Evolutionary conservation across 805 yeast species (phyloP).

Genomic region (Myxozyma monticola): DNA sequence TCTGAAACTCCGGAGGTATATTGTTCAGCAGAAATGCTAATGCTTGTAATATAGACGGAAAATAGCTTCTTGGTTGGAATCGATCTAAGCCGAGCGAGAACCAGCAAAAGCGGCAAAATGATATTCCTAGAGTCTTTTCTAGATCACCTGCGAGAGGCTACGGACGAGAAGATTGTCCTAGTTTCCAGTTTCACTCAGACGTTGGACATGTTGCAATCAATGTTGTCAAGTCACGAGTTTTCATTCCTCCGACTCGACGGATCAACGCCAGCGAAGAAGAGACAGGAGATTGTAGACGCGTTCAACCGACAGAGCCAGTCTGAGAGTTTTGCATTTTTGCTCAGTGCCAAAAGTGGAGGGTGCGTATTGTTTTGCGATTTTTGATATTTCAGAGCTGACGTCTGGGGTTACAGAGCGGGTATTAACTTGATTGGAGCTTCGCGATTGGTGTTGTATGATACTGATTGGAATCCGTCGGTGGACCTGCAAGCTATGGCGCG

Average conservation of each 20-base stretch:
- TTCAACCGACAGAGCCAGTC: constrained; percentile 56
- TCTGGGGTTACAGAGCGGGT: constrained; percentile 57
- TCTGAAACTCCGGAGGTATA: not conserved
- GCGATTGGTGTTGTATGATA: constrained; percentile 78
- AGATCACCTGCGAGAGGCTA: constrained; percentile 45
- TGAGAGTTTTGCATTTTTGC: constrained; percentile 60
- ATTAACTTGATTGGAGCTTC: constrained; percentile 89
- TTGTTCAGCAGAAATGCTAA: not conserved
- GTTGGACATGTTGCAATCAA: constrained; percentile 66
- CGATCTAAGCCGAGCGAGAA: constrained; percentile 9
- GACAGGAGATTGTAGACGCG: constrained; percentile 64
- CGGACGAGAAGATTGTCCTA: constrained; percentile 75
- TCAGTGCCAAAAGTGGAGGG: constrained; percentile 93
- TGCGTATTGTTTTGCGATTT: not conserved
- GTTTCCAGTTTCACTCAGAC: constrained; percentile 89
- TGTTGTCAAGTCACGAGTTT: constrained; percentile 52
- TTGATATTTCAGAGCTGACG: not conserved
- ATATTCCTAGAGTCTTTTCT: constrained; percentile 58
- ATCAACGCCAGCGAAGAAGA: constrained; percentile 62
- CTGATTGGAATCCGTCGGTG: constrained; percentile 95
- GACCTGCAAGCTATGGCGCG: constrained; percentile 96
- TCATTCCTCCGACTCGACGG: constrained; percentile 77
- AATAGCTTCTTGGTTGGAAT: constrained; percentile 8
- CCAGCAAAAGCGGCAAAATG: constrained; percentile 59
- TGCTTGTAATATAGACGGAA: not conserved